Percentiles rank a stretch among this genome's conserved stretches.
These are phyloP conservation scores for Allomyces arbusculus DNA, from an alignment of 192 early-diverging fungal species.

Conservation along the genomic window DNA sequence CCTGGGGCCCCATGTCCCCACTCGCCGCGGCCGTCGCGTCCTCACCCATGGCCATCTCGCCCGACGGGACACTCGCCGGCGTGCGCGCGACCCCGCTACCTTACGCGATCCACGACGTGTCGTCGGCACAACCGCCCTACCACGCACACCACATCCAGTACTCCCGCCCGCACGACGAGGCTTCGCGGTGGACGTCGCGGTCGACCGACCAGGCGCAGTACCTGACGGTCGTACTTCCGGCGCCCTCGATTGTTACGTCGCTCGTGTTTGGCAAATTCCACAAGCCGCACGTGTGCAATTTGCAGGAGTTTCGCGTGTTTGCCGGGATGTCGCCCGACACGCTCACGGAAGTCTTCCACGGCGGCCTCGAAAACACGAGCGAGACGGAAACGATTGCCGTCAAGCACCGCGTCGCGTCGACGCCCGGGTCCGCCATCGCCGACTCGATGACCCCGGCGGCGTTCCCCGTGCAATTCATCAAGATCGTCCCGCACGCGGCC, in stretches of 20 bases:
- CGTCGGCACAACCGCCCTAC: constrained; percentile 65
- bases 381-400: constrained; percentile 75
- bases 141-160: constrained; percentile 63
- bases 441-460: constrained; percentile 13
- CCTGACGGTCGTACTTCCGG: constrained; percentile 73
- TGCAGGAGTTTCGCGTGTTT: constrained; percentile 90
- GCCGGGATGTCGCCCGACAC: constrained; percentile 58
- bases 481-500: constrained; percentile 76
- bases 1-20: too few species aligned
- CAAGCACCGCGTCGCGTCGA: constrained; percentile 21
- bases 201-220: constrained; percentile 79
- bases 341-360: constrained; percentile 7
- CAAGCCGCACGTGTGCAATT: constrained; percentile 78
- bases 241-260: constrained; percentile 42
- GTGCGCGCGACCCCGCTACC: constrained; percentile 6
- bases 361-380: constrained; percentile 33
- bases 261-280: constrained; percentile 94
- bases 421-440: too few species aligned
- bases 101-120: constrained; percentile 53
- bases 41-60: too few species aligned
- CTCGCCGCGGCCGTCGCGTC: too few species aligned
- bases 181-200: constrained; percentile 74
- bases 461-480: constrained; percentile 80
- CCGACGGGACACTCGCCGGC: too few species aligned
- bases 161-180: constrained; percentile 70